Base-by-base conservation (phyloP, 495 filamentous ascomycete species). In the Neurospora sp. region DNA sequence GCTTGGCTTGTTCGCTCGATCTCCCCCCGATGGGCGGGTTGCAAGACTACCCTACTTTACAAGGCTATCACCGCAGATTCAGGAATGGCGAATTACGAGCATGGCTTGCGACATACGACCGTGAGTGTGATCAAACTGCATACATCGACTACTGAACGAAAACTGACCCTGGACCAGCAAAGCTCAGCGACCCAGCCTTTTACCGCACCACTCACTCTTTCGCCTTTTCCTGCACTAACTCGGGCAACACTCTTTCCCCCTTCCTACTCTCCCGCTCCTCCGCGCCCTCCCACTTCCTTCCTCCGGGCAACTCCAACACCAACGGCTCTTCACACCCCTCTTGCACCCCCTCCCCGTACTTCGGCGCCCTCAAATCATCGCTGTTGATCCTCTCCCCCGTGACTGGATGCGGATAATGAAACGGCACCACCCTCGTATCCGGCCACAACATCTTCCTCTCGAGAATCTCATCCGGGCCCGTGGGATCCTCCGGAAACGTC, bases 371-470 rank as follows among this genome's bases (percentile, higher is more conserved):
- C 74, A 88, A 74, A 71, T 86, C 85, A 72, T 86, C 84, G 16
- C 77, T 78, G 4, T 76, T 75, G 1, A 84, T 80, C 72, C 69
- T 71, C 74, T 81, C 78, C 1, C 85, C 85, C 27, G 86, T 88
- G 3, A 88, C 81, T 1, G 86, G 86, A 73, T 88, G 86, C 7
- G 83, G 80, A 73, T 88, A 88, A 73, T 88, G 86, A 77, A 87
- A 87, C 4, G 86, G 85, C 59, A 88, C 82, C 14, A 87, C 86
- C 71, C 86, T 79, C 8, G 84, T 85, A 73, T 88, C 86, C 0
- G 86, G 86, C 86, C 86, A 88, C 69, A 88, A 75, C 81, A 85
- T 83, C 73, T 82, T 82, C 78, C 86, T 81, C 75, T 87, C 83
- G 18, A 86, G 75, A 42, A 87, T 80, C 82, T 87, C 86, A 74